Evolutionary conservation across 1,139 yeast genomes (phyloP).

Genomic region (Wickerhamomyces sp.): DNA sequence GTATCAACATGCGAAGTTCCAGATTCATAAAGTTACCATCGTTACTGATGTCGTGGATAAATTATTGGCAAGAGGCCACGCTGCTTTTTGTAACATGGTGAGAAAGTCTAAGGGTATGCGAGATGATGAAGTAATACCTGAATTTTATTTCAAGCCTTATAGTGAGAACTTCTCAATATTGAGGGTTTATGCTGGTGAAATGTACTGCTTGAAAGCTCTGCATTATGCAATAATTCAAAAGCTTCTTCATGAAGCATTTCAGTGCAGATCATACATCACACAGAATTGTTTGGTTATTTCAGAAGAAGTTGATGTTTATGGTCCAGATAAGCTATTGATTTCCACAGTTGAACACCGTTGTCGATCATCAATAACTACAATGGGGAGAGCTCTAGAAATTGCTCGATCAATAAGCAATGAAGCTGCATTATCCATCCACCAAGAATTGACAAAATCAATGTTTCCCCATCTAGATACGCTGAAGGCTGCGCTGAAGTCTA

Average conservation of each 20-base stretch:
- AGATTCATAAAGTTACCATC: slow-evolving; percentile 9
- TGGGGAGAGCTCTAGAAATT: too few species aligned
- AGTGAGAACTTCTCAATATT: slow-evolving; percentile 14
- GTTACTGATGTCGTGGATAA: slow-evolving; percentile 5
- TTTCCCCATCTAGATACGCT: too few species aligned
- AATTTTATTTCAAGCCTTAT: slow-evolving; percentile 4
- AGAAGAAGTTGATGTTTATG: neutral
- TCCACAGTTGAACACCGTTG: too few species aligned
- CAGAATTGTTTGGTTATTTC: neutral
- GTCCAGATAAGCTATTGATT: too few species aligned
- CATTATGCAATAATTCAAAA: slow-evolving; percentile 16
- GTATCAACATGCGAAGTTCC: too few species aligned
- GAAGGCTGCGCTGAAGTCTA: too few species aligned
- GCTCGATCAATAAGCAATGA: too few species aligned
- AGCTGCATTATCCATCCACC: too few species aligned
- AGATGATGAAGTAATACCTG: too few species aligned
- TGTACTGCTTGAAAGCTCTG: neutral
- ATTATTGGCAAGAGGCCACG: too few species aligned
- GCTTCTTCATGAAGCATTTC: neutral
- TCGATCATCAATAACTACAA: too few species aligned
- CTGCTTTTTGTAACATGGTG: neutral
- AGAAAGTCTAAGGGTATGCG: neutral
- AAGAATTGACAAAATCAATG: too few species aligned
- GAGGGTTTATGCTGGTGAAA: slow-evolving; percentile 20
- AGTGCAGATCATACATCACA: neutral